These are phyloP conservation scores for Erodium texanum DNA, from an alignment of 441 rosid species.

Conservation along the genomic window DNA sequence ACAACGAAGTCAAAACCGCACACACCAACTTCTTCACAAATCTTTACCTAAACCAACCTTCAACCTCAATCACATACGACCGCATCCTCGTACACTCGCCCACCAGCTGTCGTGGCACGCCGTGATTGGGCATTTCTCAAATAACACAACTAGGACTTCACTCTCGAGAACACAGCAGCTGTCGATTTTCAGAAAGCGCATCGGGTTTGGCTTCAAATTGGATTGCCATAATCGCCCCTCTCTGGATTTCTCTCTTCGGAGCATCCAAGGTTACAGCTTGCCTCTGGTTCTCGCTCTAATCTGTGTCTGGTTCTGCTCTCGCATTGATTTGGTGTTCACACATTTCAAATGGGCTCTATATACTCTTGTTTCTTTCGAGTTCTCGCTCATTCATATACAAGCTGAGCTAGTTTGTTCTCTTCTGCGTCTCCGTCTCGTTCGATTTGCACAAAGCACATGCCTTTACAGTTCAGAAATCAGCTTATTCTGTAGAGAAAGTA, in stretches of 20 bases:
- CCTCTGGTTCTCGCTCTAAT: not conserved
- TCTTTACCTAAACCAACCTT: too few species aligned
- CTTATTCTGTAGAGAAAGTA: not conserved
- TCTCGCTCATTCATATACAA: not conserved
- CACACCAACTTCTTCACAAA: too few species aligned
- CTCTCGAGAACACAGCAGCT: not conserved
- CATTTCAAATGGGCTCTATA: not conserved
- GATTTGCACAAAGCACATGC: not conserved
- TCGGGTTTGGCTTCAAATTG: constrained; percentile 42
- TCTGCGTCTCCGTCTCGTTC: too few species aligned
- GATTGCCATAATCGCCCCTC: constrained; percentile 36
- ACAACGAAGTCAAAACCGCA: too few species aligned
- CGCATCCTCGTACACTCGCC: too few species aligned
- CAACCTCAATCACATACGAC: too few species aligned
- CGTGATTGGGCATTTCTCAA: too few species aligned
- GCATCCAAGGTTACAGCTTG: constrained; percentile 24
- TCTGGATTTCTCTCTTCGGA: constrained; percentile 23
- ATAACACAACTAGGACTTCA: too few species aligned
- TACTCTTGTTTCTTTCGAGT: not conserved
- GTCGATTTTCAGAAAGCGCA: constrained; percentile 13
- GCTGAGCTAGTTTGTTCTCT: not conserved
- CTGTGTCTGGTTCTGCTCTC: not conserved
- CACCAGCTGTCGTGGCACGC: too few species aligned
- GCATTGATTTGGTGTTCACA: not conserved
- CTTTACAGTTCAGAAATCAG: not conserved